Evolutionary conservation across 352 stramenopile genomes (phyloP).

Genomic region (Aphanomyces cochlioides): DNA sequence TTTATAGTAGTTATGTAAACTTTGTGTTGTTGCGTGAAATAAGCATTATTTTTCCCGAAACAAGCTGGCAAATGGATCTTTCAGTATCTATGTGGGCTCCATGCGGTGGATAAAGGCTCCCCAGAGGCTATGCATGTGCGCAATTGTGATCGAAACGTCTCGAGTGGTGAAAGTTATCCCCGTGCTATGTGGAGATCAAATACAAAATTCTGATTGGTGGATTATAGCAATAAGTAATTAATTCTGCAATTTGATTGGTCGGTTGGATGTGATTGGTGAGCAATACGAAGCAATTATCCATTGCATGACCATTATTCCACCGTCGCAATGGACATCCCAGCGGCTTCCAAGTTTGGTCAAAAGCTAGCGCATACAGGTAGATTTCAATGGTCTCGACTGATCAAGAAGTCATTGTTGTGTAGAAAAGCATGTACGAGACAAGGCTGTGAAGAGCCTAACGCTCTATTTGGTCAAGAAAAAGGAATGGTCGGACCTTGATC

Average conservation of each 20-base stretch:
- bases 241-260: slow-evolving; percentile 8
- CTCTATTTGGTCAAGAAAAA: slow-evolving; percentile 63
- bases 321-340: slow-evolving; percentile 23
- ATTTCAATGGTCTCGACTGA: neutral
- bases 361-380: slow-evolving; percentile 76
- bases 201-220: slow-evolving; percentile 4
- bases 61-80: too few relatives aligned
- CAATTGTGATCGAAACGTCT: too few relatives aligned
- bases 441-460: slow-evolving; percentile 77
- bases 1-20: too few relatives aligned
- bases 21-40: too few relatives aligned
- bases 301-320: neutral
- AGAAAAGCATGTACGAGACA: slow-evolving; percentile 85
- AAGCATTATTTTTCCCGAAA: too few relatives aligned
- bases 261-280: slow-evolving; percentile 12
- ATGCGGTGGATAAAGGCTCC: too few relatives aligned
- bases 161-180: too few relatives aligned
- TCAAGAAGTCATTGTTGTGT: neutral
- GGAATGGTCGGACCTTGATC: slow-evolving; percentile 67
- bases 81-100: too few relatives aligned
- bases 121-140: too few relatives aligned
- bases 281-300: neutral
- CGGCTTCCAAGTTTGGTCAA: slow-evolving; percentile 77
- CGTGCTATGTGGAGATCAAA: too few relatives aligned
- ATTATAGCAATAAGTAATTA: neutral